phyloP scores from a whole-genome alignment of 768 basidiomycete species.

The Strobilomyces dryophilus region DNA sequence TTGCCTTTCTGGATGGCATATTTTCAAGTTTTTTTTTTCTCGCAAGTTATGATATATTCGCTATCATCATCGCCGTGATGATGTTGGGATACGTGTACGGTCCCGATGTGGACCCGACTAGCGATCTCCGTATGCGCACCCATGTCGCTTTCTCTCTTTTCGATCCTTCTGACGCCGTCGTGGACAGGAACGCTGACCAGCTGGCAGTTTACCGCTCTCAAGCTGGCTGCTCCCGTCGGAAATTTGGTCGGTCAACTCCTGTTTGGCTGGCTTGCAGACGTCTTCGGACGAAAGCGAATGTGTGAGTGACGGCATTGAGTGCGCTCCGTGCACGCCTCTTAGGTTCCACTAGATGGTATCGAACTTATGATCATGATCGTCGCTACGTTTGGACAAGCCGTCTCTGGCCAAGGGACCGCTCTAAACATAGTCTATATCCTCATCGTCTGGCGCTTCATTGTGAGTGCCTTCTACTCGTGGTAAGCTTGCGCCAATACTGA shows the following conservation, averaged over 20 bases:
- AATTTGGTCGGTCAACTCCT: not conserved
- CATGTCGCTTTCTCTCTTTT: not conserved
- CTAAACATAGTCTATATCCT: not conserved
- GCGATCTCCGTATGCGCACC: not conserved
- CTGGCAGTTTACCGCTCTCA: not conserved
- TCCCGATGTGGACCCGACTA: not conserved
- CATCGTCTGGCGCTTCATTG: not conserved
- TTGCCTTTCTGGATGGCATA: not conserved
- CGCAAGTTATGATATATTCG: not conserved
- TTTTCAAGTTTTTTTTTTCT: not conserved
- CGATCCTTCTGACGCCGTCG: not conserved
- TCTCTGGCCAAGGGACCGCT: not conserved
- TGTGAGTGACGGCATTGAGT: not conserved
- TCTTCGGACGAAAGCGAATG: not conserved
- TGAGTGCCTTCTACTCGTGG: not conserved
- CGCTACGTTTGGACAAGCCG: not conserved
- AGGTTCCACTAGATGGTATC: not conserved
- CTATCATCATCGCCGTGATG: not conserved
- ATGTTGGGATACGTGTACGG: not conserved
- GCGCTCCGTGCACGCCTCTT: not conserved
- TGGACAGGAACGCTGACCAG: not conserved
- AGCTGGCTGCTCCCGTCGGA: not conserved
- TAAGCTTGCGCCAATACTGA: not conserved
- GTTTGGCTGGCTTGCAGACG: not conserved
- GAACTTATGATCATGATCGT: not conserved